Conservation (phyloP, 192 early-diverging fungal genomes). For the Allomyces arbusculus region DNA sequence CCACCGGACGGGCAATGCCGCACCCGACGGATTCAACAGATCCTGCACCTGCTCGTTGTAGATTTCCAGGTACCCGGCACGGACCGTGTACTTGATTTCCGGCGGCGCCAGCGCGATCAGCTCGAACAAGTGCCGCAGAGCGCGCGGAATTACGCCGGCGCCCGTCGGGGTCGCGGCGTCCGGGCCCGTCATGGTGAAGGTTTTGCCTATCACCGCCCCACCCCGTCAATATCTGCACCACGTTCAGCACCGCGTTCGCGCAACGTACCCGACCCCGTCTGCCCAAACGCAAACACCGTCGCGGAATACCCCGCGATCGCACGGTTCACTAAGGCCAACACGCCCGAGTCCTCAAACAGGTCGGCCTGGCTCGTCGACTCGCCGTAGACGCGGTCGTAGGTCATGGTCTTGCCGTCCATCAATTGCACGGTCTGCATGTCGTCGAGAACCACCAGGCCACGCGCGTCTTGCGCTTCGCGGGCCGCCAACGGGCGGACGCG, state of each 20-base stretch:
- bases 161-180: conserved; percentile 2
- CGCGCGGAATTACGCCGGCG: conserved; percentile 21
- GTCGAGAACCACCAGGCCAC: too few species aligned
- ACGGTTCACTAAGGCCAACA: conserved; percentile 15
- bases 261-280: conserved; percentile 22
- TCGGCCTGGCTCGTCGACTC: conserved; percentile 11
- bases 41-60: conserved; percentile 37
- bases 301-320: conserved; percentile 27
- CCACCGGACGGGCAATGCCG: conserved; percentile 22
- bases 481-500: too few species aligned
- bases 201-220: conserved; percentile 11
- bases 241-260: too few species aligned
- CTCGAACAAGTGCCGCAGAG: conserved; percentile 18
- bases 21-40: conserved; percentile 15
- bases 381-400: conserved; percentile 20
- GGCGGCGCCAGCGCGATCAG: conserved; percentile 1
- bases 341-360: conserved; percentile 25
- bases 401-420: conserved; percentile 7
- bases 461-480: too few species aligned
- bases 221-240: too few species aligned
- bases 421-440: too few species aligned
- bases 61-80: conserved; percentile 28
- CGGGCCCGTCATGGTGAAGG: conserved; percentile 34
- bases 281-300: conserved; percentile 35
- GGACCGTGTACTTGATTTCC: conserved; percentile 6